Conservation (phyloP, 31 red algal genomes). For the Asparagopsis taxiformis region DNA sequence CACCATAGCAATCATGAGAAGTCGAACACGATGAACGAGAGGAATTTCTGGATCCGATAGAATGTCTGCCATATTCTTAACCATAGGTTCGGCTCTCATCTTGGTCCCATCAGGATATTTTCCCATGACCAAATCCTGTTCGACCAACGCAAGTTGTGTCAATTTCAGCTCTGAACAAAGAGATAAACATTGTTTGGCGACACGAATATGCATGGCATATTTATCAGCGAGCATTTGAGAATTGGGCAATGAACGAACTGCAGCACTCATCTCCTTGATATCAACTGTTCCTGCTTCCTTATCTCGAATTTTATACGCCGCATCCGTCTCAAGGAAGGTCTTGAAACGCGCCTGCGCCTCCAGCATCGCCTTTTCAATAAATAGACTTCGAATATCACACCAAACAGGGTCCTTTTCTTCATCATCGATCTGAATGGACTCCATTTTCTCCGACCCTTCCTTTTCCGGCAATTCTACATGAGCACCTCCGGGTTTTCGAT, state of each 20-base stretch:
- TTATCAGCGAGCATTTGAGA: constrained; percentile 58
- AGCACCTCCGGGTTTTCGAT: constrained; percentile 79
- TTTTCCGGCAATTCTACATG: constrained; percentile 69
- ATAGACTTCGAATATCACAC: constrained; percentile 71
- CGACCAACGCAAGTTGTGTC: constrained; percentile 46
- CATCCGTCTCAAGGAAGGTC: constrained; percentile 53
- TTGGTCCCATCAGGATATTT: constrained; percentile 53
- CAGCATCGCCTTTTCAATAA: constrained; percentile 84
- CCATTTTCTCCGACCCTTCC: constrained; percentile 39
- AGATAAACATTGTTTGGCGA: constrained; percentile 48
- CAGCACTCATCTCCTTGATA: constrained; percentile 76
- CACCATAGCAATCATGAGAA: constrained; percentile 55
- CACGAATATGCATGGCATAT: constrained; percentile 75
- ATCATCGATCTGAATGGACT: constrained; percentile 72
- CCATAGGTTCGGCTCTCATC: constrained; percentile 41
- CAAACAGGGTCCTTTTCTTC: constrained; percentile 83
- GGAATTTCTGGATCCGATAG: constrained; percentile 42
- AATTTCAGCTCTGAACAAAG: constrained; percentile 33
- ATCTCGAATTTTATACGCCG: constrained; percentile 61
- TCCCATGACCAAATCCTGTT: constrained; percentile 87
- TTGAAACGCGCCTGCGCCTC: constrained; percentile 46
- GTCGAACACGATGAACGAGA: constrained; percentile 19
- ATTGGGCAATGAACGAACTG: constrained; percentile 62
- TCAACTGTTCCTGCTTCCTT: constrained; percentile 53
- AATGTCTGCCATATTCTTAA: constrained; percentile 31